phyloP scores from a whole-genome alignment of 1,139 yeast genomes.

The Diutina rugosa region DNA sequence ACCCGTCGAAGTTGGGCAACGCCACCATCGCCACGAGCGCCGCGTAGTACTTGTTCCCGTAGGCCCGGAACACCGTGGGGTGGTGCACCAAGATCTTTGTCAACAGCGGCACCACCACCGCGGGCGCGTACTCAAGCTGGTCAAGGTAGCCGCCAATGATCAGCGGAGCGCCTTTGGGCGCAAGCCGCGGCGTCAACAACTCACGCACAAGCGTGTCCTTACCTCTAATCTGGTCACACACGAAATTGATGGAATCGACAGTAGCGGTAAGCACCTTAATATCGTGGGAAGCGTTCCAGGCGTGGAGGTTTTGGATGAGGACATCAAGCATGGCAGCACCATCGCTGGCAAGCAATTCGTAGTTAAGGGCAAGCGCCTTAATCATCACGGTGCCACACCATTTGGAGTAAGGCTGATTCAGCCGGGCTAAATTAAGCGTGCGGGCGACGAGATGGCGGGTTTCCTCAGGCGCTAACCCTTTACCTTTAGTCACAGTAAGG shows the following conservation, averaged over 20 bases:
- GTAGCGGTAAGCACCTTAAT: background rate
- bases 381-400: background rate
- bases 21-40: background rate
- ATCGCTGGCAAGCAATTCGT: background rate
- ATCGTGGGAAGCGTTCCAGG: background rate
- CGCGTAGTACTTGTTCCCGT: background rate
- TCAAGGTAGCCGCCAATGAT: background rate
- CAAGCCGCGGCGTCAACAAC: background rate
- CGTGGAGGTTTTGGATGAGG: background rate
- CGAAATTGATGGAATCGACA: background rate
- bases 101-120: background rate
- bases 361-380: background rate
- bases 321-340: background rate
- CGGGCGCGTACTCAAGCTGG: background rate
- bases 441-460: background rate
- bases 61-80: background rate
- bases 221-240: background rate
- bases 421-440: background rate
- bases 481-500: background rate
- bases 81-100: background rate
- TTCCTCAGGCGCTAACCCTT: background rate
- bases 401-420: background rate
- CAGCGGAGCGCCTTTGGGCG: background rate
- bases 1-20: background rate
- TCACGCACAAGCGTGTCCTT: background rate